Conservation (phyloP, 2,329 filamentous ascomycete species). For the Emergomyces africanus region DNA sequence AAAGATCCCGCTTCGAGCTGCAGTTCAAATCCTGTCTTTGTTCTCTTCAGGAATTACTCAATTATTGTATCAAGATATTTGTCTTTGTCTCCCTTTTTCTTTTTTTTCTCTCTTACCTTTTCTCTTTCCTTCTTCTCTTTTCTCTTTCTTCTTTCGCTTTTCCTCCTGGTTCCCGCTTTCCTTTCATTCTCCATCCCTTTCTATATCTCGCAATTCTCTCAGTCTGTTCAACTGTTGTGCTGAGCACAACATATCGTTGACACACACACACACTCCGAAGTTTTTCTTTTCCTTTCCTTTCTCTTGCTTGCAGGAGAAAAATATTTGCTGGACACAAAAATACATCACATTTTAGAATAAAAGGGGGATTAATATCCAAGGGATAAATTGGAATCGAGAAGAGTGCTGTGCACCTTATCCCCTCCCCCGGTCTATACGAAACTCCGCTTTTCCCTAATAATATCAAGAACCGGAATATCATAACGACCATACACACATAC, state of each 20-base stretch:
- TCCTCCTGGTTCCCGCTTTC: conserved; percentile 2
- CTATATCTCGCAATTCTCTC: not conserved
- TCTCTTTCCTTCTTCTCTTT: not conserved
- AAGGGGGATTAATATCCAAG: not conserved
- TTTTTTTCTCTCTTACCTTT: not conserved
- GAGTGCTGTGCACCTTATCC: not conserved
- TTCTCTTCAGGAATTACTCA: not conserved
- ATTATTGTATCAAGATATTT: not conserved
- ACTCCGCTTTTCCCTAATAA: not conserved
- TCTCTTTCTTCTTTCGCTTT: conserved; percentile 2
- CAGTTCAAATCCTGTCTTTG: not conserved
- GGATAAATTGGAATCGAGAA: not conserved
- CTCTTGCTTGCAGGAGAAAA: too few relatives aligned
- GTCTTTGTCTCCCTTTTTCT: not conserved
- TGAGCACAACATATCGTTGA: not conserved
- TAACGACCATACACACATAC: not conserved
- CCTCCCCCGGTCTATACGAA: not conserved
- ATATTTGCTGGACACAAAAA: not conserved
- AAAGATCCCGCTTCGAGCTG: not conserved
- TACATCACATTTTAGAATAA: not conserved
- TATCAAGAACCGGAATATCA: not conserved
- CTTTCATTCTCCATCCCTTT: not conserved
- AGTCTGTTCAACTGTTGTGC: not conserved
- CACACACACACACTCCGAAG: not conserved
- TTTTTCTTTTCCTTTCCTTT: not conserved